These are phyloP conservation scores for Ustilago bromivora DNA, from an alignment of 1,284 basidiomycete genomes.

Conservation along the genomic window DNA sequence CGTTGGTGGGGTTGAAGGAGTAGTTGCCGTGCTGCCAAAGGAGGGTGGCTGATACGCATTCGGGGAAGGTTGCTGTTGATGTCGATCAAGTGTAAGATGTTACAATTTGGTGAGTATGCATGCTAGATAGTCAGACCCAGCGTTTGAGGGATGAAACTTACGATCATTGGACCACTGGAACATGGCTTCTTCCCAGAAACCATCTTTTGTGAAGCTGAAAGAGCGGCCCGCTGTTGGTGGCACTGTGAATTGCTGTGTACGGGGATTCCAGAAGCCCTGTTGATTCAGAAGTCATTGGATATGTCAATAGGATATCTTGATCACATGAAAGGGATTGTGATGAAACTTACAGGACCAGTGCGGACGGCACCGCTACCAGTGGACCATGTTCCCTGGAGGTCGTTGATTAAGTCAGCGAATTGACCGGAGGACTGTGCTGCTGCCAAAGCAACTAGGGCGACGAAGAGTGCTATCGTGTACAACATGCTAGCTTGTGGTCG, in stretches of 20 bases:
- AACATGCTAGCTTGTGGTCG: not conserved
- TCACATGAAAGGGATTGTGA: not conserved
- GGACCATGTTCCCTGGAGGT: conserved; percentile 60
- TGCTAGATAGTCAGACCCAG: not conserved
- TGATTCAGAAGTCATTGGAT: not conserved
- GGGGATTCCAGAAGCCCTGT: conserved; percentile 40
- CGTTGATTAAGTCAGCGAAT: conserved; percentile 19
- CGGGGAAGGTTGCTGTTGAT: conserved; percentile 18
- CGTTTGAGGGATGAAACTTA: conserved; percentile 1
- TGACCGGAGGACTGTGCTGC: conserved; percentile 17
- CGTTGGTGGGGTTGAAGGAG: conserved; percentile 24
- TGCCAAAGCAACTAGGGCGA: conserved; percentile 7
- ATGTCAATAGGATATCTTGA: not conserved
- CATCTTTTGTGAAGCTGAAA: conserved; percentile 30
- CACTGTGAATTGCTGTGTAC: conserved; percentile 26
- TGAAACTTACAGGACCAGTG: conserved; percentile 55
- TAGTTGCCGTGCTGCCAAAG: conserved; percentile 42
- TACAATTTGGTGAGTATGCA: not conserved
- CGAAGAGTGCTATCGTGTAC: conserved; percentile 2
- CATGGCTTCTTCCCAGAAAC: conserved; percentile 31
- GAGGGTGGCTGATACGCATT: conserved; percentile 24
- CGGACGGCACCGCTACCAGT: conserved; percentile 58
- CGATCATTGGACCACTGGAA: conserved; percentile 27
- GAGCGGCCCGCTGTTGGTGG: conserved; percentile 25
- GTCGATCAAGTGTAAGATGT: not conserved